A percentile compares a stretch with the other conserved stretches of the same genome.
phyloP scores from a whole-genome alignment of 2,329 filamentous ascomycete genomes.

The Phialophora chinensis region DNA sequence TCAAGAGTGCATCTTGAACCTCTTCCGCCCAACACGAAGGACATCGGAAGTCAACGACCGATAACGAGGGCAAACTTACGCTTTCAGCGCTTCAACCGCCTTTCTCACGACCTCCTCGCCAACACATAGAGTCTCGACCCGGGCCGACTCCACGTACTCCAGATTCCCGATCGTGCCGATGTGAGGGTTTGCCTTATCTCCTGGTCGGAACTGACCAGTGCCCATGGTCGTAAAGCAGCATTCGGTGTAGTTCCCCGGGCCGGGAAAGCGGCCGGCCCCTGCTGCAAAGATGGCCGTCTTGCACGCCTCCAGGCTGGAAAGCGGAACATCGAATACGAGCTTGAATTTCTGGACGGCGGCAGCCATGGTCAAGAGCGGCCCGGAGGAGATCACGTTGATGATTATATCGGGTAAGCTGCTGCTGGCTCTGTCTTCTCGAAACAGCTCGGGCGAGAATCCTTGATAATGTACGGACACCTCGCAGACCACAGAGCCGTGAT shows the following conservation, averaged over 20 bases:
- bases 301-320: not conserved
- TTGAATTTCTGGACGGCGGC: not conserved
- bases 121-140: not conserved
- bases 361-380: not conserved
- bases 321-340: not conserved
- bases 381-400: no score
- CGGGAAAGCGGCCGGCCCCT: not conserved
- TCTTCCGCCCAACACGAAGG: not conserved
- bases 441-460: no score
- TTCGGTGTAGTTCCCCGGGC: not conserved
- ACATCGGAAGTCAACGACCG: not conserved
- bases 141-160: not conserved
- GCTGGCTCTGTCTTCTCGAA: no score
- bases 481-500: no score
- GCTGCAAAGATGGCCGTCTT: not conserved
- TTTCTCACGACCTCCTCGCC: not conserved
- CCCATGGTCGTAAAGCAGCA: not conserved
- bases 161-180: not conserved
- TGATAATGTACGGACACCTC: no score
- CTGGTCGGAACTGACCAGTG: not conserved
- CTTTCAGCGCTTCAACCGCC: not conserved
- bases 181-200: not conserved
- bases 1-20: not conserved
- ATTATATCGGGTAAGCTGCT: no score
- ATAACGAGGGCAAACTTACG: not conserved